Evolutionary conservation across 2,329 filamentous ascomycete genomes (phyloP), one percentile per base, ranked within the genome.

Genomic region (Nannizziopsis barbatae): DNA sequence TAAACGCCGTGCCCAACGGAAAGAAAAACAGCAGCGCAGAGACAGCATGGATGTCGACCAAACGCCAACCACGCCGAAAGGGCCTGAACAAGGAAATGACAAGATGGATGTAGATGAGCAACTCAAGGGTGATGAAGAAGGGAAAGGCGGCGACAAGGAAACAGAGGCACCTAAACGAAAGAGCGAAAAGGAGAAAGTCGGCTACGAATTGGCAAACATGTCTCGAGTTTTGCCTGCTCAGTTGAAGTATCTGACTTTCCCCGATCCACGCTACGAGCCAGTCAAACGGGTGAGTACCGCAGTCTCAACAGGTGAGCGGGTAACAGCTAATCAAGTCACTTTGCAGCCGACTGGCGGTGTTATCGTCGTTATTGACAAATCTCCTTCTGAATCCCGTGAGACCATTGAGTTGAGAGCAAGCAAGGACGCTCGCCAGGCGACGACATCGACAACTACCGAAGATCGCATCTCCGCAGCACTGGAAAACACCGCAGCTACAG

Each of bases 191-290:
- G 92, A 98, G 72, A 96, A 95, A 77, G 78, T 94, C 51, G 92
- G 92, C 57, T 95, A 92, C 64, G 88, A 95, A 55, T 77, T 98
- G 53, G 86, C 92, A 63, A 98, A 98, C 73, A 93, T 98, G 87
- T 93, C 85, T 47, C 80, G 92, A 58, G 88, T 98, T 32, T 78
- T 98, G 42, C 92, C 89, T 1, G 79, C 80, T 41, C 92, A 98
- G 71, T 78, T 96, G 61, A 95, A 94, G 73, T 95, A 90, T 66
- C 86, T 98, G 62, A 94, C 81, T 66, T 95, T 98, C 75, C 80
- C 86, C 42, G 79, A 86, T 54, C 85, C 86, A 40, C 82, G 93
- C 58, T 98, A 95, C 69, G 86, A 85, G 74, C 90, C 92, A 32
- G 89, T 96, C 54, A 86, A 86, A 72, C 82, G 94, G 79, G 86